Conservation (phyloP, 2,329 filamentous ascomycete species). For the Fusarium xylarioides region DNA sequence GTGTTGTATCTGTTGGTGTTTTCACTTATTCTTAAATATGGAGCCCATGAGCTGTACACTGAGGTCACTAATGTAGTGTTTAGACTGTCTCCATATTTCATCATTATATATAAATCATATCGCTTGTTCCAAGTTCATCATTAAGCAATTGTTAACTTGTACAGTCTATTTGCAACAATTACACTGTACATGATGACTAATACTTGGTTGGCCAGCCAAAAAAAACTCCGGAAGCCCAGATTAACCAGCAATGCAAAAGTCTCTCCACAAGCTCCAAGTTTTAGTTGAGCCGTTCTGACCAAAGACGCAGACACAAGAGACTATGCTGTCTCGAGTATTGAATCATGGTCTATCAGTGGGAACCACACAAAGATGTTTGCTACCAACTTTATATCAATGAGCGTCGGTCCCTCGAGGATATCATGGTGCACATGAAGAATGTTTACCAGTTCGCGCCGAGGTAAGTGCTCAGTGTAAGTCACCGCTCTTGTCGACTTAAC, state of each 20-base stretch:
- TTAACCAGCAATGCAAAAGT: constrained; percentile 43
- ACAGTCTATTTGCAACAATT: background rate
- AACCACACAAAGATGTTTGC: constrained; percentile 54
- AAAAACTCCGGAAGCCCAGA: constrained; percentile 35
- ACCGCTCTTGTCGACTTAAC: constrained; percentile 11
- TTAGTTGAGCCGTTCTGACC: constrained; percentile 34
- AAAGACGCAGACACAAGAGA: constrained; percentile 37
- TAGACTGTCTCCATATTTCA: background rate
- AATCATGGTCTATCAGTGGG: constrained; percentile 60
- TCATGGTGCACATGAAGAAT: constrained; percentile 75
- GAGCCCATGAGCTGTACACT: rapidly evolving
- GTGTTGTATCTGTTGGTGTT: background rate
- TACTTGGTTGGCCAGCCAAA: background rate
- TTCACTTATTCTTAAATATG: background rate
- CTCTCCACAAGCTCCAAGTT: constrained; percentile 35
- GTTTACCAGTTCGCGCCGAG: constrained; percentile 75
- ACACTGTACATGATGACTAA: constrained; percentile 14
- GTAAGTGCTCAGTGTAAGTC: constrained; percentile 15
- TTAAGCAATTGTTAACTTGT: background rate
- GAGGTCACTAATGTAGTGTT: background rate
- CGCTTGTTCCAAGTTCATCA: background rate
- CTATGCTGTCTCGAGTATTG: constrained; percentile 19
- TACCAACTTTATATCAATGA: constrained; percentile 79
- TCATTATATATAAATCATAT: background rate
- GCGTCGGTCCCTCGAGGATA: constrained; percentile 75